These are phyloP conservation scores for Viola pubescens DNA, from an alignment of 441 rosid species.

Conservation along the genomic window DNA sequence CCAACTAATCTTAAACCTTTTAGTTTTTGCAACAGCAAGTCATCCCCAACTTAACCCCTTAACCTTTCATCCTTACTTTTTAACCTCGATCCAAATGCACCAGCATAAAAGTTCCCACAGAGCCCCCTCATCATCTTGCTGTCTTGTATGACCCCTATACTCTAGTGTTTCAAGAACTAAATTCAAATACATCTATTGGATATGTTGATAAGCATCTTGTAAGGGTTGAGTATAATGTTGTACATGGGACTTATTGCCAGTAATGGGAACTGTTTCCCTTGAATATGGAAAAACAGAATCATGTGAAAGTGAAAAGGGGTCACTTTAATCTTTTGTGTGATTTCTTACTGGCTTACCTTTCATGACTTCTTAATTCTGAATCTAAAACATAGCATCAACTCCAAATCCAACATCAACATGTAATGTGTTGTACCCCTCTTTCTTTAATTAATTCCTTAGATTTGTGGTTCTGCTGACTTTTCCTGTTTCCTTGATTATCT, in stretches of 20 bases:
- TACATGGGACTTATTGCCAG: background rate
- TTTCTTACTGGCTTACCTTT: background rate
- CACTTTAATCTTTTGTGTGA: background rate
- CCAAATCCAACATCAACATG: background rate
- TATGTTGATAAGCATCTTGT: no score
- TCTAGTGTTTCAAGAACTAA: no score
- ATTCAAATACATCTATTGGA: no score
- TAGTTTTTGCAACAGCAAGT: no score
- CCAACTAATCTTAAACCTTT: no score
- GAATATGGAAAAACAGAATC: background rate
- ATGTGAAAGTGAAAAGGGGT: background rate
- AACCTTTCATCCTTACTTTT: no score
- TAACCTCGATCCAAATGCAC: no score
- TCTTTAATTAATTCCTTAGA: background rate
- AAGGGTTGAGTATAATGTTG: background rate
- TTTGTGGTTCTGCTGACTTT: background rate
- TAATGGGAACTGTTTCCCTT: background rate
- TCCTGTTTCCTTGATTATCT: slow-evolving; percentile 1
- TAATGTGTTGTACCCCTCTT: background rate
- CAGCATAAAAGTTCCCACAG: no score
- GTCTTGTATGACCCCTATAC: no score
- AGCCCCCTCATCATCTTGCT: no score
- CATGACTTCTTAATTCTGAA: background rate
- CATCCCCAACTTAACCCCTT: no score
- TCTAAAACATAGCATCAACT: background rate